These are phyloP conservation scores for Russula ochroleuca DNA, from an alignment of 768 basidiomycete species.

Conservation along the genomic window DNA sequence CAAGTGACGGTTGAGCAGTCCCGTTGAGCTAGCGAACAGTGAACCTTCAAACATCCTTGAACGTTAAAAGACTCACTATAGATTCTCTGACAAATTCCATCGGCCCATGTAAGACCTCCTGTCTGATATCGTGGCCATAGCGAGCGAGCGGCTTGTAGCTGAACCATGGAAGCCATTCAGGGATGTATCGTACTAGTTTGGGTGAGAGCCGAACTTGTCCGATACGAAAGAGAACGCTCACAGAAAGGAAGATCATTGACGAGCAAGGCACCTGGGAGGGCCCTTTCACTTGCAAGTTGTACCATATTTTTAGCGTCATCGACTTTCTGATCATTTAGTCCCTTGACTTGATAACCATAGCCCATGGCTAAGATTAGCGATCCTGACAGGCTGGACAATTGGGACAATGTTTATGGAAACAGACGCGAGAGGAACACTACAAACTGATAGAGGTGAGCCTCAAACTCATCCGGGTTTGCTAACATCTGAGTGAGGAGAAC, in stretches of 20 bases:
- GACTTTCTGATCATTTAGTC: not conserved
- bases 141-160: slow-evolving; percentile 15
- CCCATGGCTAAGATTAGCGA: slow-evolving; percentile 5
- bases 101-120: not conserved
- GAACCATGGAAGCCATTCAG: slow-evolving; percentile 15
- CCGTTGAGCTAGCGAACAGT: not conserved
- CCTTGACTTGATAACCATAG: slow-evolving; percentile 11
- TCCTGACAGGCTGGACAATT: not conserved
- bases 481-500: not conserved
- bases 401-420: not conserved
- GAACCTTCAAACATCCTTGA: not conserved
- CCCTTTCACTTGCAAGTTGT: not conserved
- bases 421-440: not conserved
- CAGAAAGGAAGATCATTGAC: slow-evolving; percentile 21
- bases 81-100: slow-evolving; percentile 5
- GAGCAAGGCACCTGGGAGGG: slow-evolving; percentile 11
- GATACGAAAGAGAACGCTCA: not conserved
- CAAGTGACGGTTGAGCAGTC: not conserved
- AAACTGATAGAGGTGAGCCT: slow-evolving; percentile 1
- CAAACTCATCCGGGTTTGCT: not conserved
- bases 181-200: slow-evolving; percentile 3
- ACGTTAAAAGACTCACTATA: not conserved
- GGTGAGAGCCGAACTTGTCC: not conserved
- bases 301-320: not conserved
- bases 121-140: not conserved